A percentile compares a stretch with the other conserved stretches of the same genome.
These are phyloP conservation scores for Termitomyces sp. DNA, from an alignment of 768 basidiomycete genomes.

Conservation along the genomic window DNA sequence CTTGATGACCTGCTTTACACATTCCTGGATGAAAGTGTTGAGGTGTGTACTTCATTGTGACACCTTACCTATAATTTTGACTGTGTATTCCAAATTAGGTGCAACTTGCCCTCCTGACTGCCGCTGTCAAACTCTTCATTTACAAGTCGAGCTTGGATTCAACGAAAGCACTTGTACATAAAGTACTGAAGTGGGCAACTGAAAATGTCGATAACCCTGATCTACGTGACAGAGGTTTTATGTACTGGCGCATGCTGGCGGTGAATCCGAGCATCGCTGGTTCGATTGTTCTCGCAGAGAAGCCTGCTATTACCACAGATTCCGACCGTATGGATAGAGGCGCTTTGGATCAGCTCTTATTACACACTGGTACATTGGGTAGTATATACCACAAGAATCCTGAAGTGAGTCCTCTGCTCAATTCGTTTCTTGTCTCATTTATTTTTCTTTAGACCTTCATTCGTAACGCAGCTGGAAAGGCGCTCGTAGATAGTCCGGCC, in stretches of 20 bases:
- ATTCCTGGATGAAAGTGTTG: slow-evolving; percentile 91
- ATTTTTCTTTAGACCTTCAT: slow-evolving; percentile 74
- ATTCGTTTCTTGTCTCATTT: neutral
- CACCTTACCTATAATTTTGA: neutral
- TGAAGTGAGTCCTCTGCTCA: slow-evolving; percentile 49
- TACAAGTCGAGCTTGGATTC: slow-evolving; percentile 81
- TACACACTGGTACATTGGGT: slow-evolving; percentile 91
- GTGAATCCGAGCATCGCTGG: slow-evolving; percentile 87
- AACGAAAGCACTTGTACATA: slow-evolving; percentile 87
- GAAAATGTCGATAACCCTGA: slow-evolving; percentile 99
- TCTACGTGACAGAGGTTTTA: slow-evolving; percentile 94
- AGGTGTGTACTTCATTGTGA: slow-evolving; percentile 50
- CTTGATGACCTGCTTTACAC: slow-evolving; percentile 88
- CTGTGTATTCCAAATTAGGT: slow-evolving; percentile 49
- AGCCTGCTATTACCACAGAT: slow-evolving; percentile 97
- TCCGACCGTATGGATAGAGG: slow-evolving; percentile 97
- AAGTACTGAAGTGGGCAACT: slow-evolving; percentile 94
- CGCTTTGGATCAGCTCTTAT: slow-evolving; percentile 87
- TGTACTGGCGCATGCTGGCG: slow-evolving; percentile 98
- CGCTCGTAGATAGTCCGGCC: slow-evolving; percentile 84
- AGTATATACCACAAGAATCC: slow-evolving; percentile 99
- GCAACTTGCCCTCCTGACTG: slow-evolving; percentile 91
- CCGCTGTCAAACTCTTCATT: slow-evolving; percentile 94
- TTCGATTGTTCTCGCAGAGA: slow-evolving; percentile 88
- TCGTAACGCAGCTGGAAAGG: slow-evolving; percentile 80